phyloP scores from a whole-genome alignment of 148 eudicot species.

The Rhododendron molle region DNA sequence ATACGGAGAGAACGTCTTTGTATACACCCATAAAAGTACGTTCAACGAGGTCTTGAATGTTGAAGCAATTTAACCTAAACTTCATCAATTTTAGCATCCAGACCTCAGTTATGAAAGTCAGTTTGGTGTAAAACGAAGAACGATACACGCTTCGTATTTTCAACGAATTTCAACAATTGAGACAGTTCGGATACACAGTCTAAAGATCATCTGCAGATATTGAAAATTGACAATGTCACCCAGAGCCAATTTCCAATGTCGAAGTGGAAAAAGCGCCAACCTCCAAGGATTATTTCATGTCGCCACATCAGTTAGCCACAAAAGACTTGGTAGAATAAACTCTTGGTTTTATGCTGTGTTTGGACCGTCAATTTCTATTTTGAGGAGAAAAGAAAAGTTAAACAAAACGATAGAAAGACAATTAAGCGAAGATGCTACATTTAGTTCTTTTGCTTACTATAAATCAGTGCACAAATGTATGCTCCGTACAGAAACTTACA shows the following conservation, averaged over 20 bases:
- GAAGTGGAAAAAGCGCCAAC: not conserved
- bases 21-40: not conserved
- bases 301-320: not conserved
- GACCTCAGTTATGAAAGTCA: not conserved
- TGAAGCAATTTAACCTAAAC: not conserved
- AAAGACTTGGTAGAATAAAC: not conserved
- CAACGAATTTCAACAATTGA: not conserved
- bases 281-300: no score
- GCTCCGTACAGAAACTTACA: not conserved
- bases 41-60: not conserved
- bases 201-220: not conserved
- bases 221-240: not conserved
- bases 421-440: not conserved
- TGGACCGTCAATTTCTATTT: not conserved
- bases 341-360: not conserved
- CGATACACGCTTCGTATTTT: not conserved
- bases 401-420: not conserved
- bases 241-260: not conserved
- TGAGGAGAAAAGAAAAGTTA: not conserved
- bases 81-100: not conserved
- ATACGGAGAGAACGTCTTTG: not conserved
- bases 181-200: not conserved
- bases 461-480: not conserved
- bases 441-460: not conserved
- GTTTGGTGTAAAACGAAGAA: not conserved